Evolutionary conservation across 208 protist species (phyloP).

Genomic region (Crithidia thermophila): DNA sequence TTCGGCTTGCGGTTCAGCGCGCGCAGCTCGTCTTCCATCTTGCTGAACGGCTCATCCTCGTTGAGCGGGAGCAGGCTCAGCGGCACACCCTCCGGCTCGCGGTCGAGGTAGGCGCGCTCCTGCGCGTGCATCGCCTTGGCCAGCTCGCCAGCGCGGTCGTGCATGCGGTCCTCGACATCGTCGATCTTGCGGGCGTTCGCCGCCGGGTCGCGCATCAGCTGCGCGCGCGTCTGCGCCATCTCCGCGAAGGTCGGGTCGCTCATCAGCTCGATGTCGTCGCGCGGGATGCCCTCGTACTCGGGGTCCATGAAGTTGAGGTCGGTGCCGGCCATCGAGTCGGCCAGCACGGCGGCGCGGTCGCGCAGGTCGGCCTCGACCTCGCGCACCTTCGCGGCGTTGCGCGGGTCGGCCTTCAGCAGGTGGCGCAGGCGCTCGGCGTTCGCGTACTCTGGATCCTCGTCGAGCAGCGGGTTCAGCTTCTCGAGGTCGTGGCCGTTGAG

Average conservation of each 20-base stretch:
- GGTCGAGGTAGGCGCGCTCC: slow-evolving; percentile 69
- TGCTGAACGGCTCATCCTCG: slow-evolving; percentile 54
- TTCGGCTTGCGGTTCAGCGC: slow-evolving; percentile 52
- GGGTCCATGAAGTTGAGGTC: slow-evolving; percentile 65
- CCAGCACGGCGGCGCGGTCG: slow-evolving; percentile 35
- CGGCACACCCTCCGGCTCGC: slow-evolving; percentile 63
- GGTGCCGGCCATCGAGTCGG: slow-evolving; percentile 27
- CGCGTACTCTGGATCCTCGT: slow-evolving; percentile 51
- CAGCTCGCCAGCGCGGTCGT: slow-evolving; percentile 56
- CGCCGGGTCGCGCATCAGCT: slow-evolving; percentile 47
- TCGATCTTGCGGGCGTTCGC: slow-evolving; percentile 67
- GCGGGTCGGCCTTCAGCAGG: slow-evolving; percentile 62
- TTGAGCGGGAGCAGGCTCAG: slow-evolving; percentile 69
- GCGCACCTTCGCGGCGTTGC: slow-evolving; percentile 59
- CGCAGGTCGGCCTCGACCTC: slow-evolving; percentile 47
- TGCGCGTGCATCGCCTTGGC: slow-evolving; percentile 52
- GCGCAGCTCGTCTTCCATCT: slow-evolving; percentile 65
- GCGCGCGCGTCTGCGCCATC: slow-evolving; percentile 44
- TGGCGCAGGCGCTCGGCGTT: slow-evolving; percentile 52
- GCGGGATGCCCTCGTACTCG: slow-evolving; percentile 77
- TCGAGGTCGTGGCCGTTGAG: slow-evolving; percentile 46
- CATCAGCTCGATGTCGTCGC: slow-evolving; percentile 54
- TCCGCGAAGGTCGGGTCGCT: slow-evolving; percentile 50
- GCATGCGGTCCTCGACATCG: slow-evolving; percentile 71
- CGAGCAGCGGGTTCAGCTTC: slow-evolving; percentile 48